Conservation (phyloP, 208 protist species). For the Trypanosoma congolense region DNA sequence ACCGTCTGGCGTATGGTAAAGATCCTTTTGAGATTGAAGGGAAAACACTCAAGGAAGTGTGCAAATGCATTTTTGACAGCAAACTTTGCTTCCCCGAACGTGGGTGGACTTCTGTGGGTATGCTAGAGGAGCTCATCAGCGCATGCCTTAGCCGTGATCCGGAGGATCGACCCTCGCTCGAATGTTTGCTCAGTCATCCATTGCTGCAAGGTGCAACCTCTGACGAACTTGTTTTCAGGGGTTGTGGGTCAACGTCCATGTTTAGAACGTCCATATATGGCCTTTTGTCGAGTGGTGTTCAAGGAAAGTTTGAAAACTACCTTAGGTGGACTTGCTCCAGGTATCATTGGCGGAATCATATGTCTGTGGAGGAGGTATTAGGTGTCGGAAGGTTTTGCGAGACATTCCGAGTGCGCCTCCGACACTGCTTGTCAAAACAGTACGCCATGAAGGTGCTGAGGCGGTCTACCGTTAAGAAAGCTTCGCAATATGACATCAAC, state of each 20-base stretch:
- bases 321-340: background rate
- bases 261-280: background rate
- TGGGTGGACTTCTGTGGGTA: slow-evolving; percentile 39
- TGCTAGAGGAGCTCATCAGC: slow-evolving; percentile 52
- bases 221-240: background rate
- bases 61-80: slow-evolving; percentile 26
- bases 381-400: slow-evolving; percentile 50
- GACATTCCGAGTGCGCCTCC: slow-evolving; percentile 56
- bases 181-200: slow-evolving; percentile 44
- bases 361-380: slow-evolving; percentile 42
- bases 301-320: background rate
- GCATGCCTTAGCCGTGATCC: slow-evolving; percentile 56
- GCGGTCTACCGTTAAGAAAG: slow-evolving; percentile 30
- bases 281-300: background rate
- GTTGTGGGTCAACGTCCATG: background rate
- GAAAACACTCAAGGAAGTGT: slow-evolving; percentile 45
- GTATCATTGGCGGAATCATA: slow-evolving; percentile 28
- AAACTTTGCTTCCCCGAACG: slow-evolving; percentile 37
- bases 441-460: slow-evolving; percentile 67
- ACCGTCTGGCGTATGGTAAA: slow-evolving; percentile 64
- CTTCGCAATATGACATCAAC: background rate
- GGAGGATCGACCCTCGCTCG: slow-evolving; percentile 40
- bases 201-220: slow-evolving; percentile 30
- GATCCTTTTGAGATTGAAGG: slow-evolving; percentile 62
- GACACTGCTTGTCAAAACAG: slow-evolving; percentile 33